phyloP scores from a whole-genome alignment of 2,329 filamentous ascomycete species.

The Colletotrichum liaoningense region DNA sequence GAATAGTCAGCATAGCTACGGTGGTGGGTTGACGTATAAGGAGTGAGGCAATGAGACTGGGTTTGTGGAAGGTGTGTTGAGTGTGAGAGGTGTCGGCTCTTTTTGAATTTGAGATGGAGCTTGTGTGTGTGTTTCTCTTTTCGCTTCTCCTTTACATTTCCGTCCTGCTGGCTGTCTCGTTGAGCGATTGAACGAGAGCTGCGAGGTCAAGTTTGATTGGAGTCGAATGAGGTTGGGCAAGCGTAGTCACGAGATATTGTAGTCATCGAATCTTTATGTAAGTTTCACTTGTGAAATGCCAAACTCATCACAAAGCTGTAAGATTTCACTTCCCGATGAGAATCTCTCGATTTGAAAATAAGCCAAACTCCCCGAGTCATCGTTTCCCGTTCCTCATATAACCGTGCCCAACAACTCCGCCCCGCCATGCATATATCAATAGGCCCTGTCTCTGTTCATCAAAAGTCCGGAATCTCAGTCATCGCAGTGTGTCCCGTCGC shows the following conservation, averaged over 20 bases:
- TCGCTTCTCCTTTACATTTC: not conserved
- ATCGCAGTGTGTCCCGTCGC: conserved; percentile 68
- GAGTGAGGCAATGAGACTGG: conserved; percentile 6
- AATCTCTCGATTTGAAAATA: not conserved
- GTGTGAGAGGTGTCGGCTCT: not conserved
- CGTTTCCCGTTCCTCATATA: not conserved
- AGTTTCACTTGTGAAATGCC: not conserved
- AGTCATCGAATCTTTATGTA: not conserved
- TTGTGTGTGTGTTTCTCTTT: no score
- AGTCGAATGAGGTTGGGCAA: not conserved
- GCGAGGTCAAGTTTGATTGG: not conserved
- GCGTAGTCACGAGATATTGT: not conserved
- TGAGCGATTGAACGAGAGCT: no score
- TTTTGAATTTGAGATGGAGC: not conserved
- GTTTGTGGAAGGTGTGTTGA: not conserved
- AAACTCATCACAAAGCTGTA: not conserved
- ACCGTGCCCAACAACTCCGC: not conserved
- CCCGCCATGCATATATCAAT: not conserved
- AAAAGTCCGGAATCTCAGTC: conserved; percentile 50
- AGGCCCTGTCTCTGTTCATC: not conserved
- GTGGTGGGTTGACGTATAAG: conserved; percentile 63
- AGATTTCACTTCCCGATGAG: not conserved
- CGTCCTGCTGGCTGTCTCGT: not conserved
- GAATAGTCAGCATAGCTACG: conserved; percentile 62
- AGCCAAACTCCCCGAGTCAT: not conserved